A percentile compares a stretch with the other conserved stretches of the same genome.
Conservation (phyloP, 2,329 filamentous ascomycete genomes). For the Alternaria longipes region DNA sequence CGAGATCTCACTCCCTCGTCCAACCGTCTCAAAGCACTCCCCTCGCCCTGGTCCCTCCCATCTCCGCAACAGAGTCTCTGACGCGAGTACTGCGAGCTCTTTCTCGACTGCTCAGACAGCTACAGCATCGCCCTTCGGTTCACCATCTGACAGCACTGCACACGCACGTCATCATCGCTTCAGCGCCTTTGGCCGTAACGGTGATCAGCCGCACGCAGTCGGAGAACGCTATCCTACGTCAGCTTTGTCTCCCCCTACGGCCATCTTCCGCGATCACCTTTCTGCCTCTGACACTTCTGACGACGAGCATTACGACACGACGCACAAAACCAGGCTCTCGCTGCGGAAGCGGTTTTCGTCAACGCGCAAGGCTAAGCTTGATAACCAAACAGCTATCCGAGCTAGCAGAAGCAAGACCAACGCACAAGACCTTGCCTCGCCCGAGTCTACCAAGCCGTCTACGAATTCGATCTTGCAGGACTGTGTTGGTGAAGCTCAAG, state of each 20-base stretch:
- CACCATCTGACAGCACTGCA: constrained; percentile 21
- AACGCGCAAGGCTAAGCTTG: constrained; percentile 26
- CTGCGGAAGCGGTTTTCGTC: constrained; percentile 37
- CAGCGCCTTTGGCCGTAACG: constrained; percentile 34
- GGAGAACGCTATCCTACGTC: constrained; percentile 62
- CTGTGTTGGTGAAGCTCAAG: constrained; percentile 26
- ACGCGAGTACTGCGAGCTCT: constrained; percentile 34
- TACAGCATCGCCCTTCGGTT: constrained; percentile 24
- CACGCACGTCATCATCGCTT: constrained; percentile 30
- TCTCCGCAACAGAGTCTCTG: constrained; percentile 42
- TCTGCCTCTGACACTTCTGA: constrained; percentile 39
- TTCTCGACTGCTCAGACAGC: constrained; percentile 25
- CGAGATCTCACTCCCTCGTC: constrained; percentile 53
- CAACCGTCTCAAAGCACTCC: constrained; percentile 37
- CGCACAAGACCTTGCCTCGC: constrained; percentile 23
- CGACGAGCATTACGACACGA: constrained; percentile 35
- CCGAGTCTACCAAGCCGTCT: constrained; percentile 22
- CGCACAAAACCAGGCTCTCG: constrained; percentile 35
- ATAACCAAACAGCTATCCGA: constrained; percentile 13
- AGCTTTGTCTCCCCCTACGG: constrained; percentile 54
- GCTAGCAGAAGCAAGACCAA: constrained; percentile 25
- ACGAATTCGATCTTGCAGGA: constrained; percentile 30
- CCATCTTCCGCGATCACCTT: constrained; percentile 37
- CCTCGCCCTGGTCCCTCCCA: constrained; percentile 44
- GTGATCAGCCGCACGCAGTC: constrained; percentile 47